These are phyloP conservation scores for Stagonosporopsis tanaceti DNA, from an alignment of 2,329 filamentous ascomycete species.

Conservation along the genomic window DNA sequence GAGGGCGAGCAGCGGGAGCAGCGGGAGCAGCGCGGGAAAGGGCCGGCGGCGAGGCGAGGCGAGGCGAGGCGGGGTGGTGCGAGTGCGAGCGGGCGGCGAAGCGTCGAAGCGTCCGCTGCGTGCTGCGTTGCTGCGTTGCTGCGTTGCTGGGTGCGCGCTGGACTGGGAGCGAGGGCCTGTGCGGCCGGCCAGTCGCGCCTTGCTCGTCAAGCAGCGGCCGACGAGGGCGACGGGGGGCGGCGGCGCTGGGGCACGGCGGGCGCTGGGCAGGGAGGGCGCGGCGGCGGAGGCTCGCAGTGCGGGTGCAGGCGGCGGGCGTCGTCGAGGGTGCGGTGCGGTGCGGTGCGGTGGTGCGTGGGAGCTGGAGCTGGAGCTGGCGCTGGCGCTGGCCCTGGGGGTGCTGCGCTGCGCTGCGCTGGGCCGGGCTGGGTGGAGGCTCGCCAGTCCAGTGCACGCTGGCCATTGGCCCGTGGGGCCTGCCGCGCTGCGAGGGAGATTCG, in stretches of 20 bases:
- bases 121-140: conserved; percentile 5
- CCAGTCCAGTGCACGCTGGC: too few relatives aligned
- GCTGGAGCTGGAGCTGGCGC: too few relatives aligned
- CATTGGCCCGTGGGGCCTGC: too few relatives aligned
- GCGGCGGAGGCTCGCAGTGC: neutral
- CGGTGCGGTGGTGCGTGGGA: too few relatives aligned
- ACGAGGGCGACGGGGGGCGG: neutral
- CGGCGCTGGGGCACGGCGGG: too few relatives aligned
- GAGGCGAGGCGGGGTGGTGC: neutral
- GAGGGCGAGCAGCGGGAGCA: neutral
- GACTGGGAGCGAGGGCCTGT: conserved; percentile 20
- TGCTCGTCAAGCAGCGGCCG: conserved; percentile 16
- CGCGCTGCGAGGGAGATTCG: neutral
- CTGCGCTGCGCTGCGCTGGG: neutral
- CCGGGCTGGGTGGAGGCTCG: neutral
- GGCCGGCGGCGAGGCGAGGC: neutral
- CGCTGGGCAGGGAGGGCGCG: neutral
- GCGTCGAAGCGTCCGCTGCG: neutral
- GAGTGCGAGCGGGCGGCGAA: neutral
- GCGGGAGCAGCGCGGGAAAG: conserved; percentile 10
- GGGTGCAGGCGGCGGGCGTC: neutral
- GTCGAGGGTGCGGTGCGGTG: conserved; percentile 1
- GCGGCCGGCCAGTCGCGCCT: conserved; percentile 15
- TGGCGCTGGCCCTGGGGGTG: too few relatives aligned
- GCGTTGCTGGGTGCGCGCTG: conserved; percentile 15